phyloP scores from a whole-genome alignment of 441 rosid genomes.

The Monsonia emarginata region DNA sequence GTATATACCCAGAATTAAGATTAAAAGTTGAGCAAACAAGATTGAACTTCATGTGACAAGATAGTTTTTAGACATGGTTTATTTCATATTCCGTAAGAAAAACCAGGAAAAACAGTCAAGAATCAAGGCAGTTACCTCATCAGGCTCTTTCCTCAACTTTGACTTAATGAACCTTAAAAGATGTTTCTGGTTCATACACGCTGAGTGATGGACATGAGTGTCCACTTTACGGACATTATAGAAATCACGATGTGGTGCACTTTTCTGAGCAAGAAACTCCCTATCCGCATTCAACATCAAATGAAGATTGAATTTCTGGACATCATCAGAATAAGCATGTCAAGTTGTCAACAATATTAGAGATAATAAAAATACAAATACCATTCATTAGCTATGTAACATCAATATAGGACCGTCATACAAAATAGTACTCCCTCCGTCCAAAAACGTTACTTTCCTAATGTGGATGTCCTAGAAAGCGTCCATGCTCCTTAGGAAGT shows the following conservation, averaged over 20 bases:
- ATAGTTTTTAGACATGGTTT: not conserved
- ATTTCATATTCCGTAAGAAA: not conserved
- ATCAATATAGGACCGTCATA: slow-evolving; percentile 3
- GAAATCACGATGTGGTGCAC: slow-evolving; percentile 98
- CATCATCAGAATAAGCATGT: slow-evolving; percentile 16
- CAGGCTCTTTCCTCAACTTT: slow-evolving; percentile 91
- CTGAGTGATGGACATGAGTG: slow-evolving; percentile 97
- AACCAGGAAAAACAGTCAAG: not conserved
- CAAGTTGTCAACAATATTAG: slow-evolving; percentile 16
- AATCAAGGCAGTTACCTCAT: slow-evolving; percentile 59
- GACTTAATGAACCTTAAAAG: slow-evolving; percentile 96
- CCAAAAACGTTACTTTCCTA: no score
- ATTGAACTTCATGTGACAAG: slow-evolving; percentile 15
- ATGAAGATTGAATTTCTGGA: slow-evolving; percentile 95
- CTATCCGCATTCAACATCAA: slow-evolving; percentile 96
- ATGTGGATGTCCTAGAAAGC: no score
- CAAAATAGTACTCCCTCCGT: slow-evolving; percentile 9
- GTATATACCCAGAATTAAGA: no score
- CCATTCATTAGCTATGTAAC: not conserved
- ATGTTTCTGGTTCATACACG: slow-evolving; percentile 99
- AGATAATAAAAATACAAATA: not conserved
- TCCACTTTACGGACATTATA: slow-evolving; percentile 97
- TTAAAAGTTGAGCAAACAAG: slow-evolving; percentile 54
- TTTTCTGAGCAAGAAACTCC: slow-evolving; percentile 95
- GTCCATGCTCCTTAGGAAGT: no score